phyloP scores from a whole-genome alignment of 2,329 filamentous ascomycete genomes.

The Madurella mycetomatis region DNA sequence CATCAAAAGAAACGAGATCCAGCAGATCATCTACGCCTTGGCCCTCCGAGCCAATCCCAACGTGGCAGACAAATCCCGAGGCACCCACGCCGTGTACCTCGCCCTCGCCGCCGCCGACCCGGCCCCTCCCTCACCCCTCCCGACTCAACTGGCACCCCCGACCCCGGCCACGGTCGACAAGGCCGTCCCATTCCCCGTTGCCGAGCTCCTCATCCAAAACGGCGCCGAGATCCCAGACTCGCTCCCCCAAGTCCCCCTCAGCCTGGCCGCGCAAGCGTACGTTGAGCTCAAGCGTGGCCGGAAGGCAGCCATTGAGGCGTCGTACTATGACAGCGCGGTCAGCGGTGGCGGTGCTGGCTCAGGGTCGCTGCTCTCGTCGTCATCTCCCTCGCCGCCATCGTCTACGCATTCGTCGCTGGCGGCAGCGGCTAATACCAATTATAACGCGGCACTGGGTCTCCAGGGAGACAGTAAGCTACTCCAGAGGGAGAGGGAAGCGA shows the following conservation, averaged over 20 bases:
- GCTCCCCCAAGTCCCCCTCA: constrained; percentile 78
- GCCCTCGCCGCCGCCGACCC: constrained; percentile 91
- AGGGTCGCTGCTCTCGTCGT: background rate
- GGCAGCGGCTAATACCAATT: background rate
- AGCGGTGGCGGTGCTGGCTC: background rate
- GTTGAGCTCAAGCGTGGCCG: constrained; percentile 70
- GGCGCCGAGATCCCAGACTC: constrained; percentile 78
- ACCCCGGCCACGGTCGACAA: constrained; percentile 45
- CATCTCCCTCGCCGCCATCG: background rate
- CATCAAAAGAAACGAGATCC: constrained; percentile 94
- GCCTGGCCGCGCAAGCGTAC: constrained; percentile 74
- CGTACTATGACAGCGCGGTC: constrained; percentile 42
- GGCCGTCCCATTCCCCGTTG: constrained; percentile 73
- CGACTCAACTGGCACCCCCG: constrained; percentile 37
- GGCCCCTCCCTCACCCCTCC: constrained; percentile 61
- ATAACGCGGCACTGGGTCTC: background rate
- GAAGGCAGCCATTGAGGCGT: constrained; percentile 35
- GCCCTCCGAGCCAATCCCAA: constrained; percentile 86
- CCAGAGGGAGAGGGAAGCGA: constrained; percentile 60
- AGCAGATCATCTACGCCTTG: constrained; percentile 85
- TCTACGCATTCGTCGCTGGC: background rate
- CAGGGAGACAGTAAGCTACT: constrained; percentile 31
- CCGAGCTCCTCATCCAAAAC: constrained; percentile 89
- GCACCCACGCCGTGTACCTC: constrained; percentile 84
- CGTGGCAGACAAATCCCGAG: constrained; percentile 75